Evolutionary conservation across 108 stramenopile genomes (phyloP).

Genomic region (Tribonema minus): DNA sequence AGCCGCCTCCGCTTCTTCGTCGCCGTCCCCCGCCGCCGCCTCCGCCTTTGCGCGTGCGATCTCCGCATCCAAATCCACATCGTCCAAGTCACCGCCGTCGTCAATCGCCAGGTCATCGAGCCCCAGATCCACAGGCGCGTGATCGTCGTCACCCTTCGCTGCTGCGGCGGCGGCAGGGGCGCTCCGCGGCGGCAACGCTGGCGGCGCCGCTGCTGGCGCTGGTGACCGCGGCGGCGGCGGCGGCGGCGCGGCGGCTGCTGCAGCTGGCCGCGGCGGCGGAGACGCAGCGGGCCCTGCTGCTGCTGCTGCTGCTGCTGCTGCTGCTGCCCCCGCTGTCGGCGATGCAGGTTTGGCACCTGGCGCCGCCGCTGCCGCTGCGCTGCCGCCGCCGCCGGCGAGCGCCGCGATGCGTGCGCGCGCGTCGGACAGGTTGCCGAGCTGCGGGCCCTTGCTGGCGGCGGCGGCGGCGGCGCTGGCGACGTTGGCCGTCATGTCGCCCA

Average conservation of each 20-base stretch:
- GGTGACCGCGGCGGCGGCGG: not conserved
- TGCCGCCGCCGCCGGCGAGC: not conserved
- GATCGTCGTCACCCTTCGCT: not conserved
- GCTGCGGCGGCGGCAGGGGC: not conserved
- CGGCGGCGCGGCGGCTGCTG: no score
- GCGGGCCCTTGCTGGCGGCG: not conserved
- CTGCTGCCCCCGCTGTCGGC: not conserved
- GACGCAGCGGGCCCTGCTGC: not conserved
- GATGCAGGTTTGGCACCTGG: not conserved
- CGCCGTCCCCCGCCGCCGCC: conserved; percentile 6
- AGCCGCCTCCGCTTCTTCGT: not conserved
- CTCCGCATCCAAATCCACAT: conserved; percentile 17
- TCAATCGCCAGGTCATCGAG: conserved; percentile 16
- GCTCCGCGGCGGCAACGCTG: no score
- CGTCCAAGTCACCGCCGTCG: not conserved
- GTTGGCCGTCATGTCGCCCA: not conserved
- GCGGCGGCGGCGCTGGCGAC: not conserved
- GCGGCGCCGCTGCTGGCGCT: no score
- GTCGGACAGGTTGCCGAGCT: not conserved
- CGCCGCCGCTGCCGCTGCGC: not conserved
- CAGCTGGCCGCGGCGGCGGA: not conserved
- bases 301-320: not conserved
- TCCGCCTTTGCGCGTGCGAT: conserved; percentile 24
- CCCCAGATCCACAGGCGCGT: conserved; percentile 14
- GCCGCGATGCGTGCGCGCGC: not conserved